Percentiles rank a stretch among this genome's conserved stretches.
phyloP scores from a whole-genome alignment of 2,329 filamentous ascomycete genomes.

The Penicillium sp. region DNA sequence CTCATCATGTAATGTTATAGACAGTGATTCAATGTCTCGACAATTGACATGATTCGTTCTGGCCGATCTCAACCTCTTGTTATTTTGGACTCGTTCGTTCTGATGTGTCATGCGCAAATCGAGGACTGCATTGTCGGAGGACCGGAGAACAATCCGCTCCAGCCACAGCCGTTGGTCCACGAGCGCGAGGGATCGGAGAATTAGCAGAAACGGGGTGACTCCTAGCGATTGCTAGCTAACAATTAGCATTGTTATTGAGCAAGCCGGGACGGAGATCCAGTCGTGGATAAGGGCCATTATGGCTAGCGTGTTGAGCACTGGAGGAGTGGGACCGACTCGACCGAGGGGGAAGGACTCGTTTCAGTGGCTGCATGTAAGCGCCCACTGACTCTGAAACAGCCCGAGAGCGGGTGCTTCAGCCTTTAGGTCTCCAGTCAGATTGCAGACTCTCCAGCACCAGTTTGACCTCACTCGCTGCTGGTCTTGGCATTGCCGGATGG shows the following conservation, averaged over 20 bases:
- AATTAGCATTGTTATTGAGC: neutral
- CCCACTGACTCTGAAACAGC: constrained; percentile 37
- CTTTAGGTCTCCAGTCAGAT: constrained; percentile 4
- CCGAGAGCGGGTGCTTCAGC: constrained; percentile 38
- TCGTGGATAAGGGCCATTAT: neutral
- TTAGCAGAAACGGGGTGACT: constrained; percentile 9
- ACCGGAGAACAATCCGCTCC: constrained; percentile 14
- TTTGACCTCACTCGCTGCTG: constrained; percentile 30
- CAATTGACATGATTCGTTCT: neutral
- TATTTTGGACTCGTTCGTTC: constrained; percentile 16
- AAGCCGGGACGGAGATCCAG: neutral
- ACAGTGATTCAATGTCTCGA: neutral
- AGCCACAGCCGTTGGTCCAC: constrained; percentile 20
- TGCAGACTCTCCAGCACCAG: constrained; percentile 31
- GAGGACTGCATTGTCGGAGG: neutral
- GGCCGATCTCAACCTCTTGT: neutral
- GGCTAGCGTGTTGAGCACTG: neutral
- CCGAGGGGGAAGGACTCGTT: constrained; percentile 4
- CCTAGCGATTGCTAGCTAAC: neutral
- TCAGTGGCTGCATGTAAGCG: constrained; percentile 32
- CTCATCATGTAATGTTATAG: constrained; percentile 1
- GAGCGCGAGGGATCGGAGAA: constrained; percentile 20
- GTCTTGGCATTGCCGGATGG: constrained; percentile 20
- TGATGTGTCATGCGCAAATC: constrained; percentile 14
- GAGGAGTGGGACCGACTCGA: neutral